Base-by-base conservation (phyloP, 176 grass and related monocot species). In the Aechmea fasciata region DNA sequence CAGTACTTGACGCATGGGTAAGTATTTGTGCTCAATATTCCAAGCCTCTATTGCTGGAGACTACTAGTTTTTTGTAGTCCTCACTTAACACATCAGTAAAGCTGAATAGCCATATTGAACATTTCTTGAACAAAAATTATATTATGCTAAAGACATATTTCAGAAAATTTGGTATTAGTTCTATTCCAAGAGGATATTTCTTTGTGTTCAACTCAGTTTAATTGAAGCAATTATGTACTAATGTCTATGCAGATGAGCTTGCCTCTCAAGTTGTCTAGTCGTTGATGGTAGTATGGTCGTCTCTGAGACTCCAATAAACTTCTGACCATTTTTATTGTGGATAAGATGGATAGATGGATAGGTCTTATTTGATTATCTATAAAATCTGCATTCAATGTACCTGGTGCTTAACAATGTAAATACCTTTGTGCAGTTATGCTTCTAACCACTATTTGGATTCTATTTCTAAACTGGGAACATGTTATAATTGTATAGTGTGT, bases 1-100 rank as follows among this genome's bases (percentile, higher is more conserved):
- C 91, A 89, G 20, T 89, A 96, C 80, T 77, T 92, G 66, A 82
- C 89, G 54, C 65, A 75, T 3, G 92, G 92, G 92, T 92, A 88
- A 71, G 72, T 64, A 61, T 29, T 59, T 18, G 11, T 59, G 33
- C 33, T 3, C 33, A 7, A 41, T 41, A 41, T 41, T 41, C 33
- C 33, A 7, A 41, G 33, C 7, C 33, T 41, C 33, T 41, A 41
- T 41, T 41, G 33, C 33, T 7, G 4, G 33, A 41, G 4, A 41
- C 33, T 7, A 41, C 4, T 41, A 41, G 7, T 41, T 41, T 41
- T 41, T 41, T 41, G 33, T 41, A 41, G 33, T 6, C 7, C 33
- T 41, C 4, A 1, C 5, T 6, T 41, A 6, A 41, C 33, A 41
- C 33, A 41, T 41, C 5, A 41, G 33, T 41, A 41, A 41, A 41